Evolutionary conservation across 1,284 basidiomycete species (phyloP).

Genomic region (Papiliotrema flavescens): DNA sequence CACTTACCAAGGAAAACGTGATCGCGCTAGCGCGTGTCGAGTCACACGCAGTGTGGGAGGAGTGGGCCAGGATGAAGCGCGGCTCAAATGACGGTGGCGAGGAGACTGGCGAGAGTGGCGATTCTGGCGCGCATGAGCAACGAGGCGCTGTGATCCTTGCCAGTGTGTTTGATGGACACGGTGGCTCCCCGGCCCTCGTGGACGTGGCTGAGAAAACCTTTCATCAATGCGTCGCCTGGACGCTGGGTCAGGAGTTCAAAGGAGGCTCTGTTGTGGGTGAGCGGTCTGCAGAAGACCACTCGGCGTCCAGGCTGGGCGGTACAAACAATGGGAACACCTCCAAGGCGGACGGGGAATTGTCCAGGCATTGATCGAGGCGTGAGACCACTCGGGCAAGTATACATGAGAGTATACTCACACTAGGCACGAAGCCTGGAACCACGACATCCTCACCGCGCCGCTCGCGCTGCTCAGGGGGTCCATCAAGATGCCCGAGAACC

Average conservation of each 20-base stretch:
- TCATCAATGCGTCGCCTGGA: constrained; percentile 75
- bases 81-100: no score
- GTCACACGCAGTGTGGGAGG: no score
- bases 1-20: no score
- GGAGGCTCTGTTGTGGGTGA: constrained; percentile 15
- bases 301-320: no score
- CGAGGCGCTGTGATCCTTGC: constrained; percentile 75
- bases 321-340: not conserved
- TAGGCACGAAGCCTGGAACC: not conserved
- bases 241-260: constrained; percentile 52
- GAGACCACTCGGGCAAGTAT: not conserved
- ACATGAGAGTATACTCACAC: not conserved
- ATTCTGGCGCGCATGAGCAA: no score
- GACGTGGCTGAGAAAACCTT: constrained; percentile 74
- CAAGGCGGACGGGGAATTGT: not conserved
- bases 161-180: constrained; percentile 85
- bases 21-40: no score
- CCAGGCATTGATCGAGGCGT: not conserved
- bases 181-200: constrained; percentile 72
- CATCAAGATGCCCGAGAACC: not conserved
- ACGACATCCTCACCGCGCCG: not conserved
- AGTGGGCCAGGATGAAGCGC: no score
- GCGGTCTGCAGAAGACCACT: no score
- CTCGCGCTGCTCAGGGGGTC: constrained; percentile 30
- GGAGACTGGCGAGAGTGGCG: no score